phyloP scores from a whole-genome alignment of 2,329 filamentous ascomycete species.

The Aspergillus carbonarius region DNA sequence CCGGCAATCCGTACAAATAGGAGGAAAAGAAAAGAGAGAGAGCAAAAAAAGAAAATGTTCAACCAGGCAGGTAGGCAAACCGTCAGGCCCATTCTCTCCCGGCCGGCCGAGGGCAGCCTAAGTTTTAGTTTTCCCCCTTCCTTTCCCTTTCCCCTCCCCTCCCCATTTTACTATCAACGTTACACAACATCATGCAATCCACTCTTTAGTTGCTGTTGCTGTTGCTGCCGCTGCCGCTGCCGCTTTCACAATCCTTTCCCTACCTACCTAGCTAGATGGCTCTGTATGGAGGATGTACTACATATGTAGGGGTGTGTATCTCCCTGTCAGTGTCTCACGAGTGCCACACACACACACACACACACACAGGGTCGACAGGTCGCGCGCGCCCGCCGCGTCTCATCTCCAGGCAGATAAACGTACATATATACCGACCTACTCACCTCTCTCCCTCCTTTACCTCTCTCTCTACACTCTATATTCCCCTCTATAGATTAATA shows the following conservation, averaged over 20 bases:
- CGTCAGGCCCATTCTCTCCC: not conserved
- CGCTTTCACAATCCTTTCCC: not conserved
- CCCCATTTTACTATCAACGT: conserved; percentile 3
- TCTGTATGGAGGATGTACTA: not conserved
- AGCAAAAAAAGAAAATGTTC: not conserved
- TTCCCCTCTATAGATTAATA: not conserved
- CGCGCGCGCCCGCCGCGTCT: not conserved
- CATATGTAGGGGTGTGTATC: not conserved
- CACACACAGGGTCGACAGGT: too few species aligned
- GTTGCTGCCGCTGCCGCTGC: conserved; percentile 1
- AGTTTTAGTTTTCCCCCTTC: not conserved
- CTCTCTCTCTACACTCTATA: not conserved
- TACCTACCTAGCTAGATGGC: not conserved
- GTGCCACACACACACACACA: too few species aligned
- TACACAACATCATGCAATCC: conserved; percentile 19
- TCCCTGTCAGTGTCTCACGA: not conserved
- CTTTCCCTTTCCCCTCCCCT: not conserved
- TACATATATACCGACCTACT: too few species aligned
- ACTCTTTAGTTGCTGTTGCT: conserved; percentile 7
- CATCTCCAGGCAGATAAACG: not conserved
- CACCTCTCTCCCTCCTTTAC: not conserved
- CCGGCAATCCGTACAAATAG: not conserved
- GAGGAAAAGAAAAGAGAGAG: conserved; percentile 4
- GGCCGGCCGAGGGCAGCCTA: not conserved
- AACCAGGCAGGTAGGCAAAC: not conserved